Conservation (phyloP, 352 stramenopile genomes). For the Phytophthora capsici region DNA sequence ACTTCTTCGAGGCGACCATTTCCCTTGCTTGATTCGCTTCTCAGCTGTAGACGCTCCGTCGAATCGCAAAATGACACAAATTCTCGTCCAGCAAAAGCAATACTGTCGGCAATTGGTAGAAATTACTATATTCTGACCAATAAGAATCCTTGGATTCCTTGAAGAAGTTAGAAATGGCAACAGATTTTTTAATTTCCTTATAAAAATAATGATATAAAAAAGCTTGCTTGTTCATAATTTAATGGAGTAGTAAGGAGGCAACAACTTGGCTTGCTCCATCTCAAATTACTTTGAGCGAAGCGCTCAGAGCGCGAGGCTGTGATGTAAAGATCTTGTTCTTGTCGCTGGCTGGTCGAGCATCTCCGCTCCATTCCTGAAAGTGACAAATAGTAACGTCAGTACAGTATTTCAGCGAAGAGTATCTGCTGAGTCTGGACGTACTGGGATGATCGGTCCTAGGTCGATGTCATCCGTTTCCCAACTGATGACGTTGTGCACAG, state of each 20-base stretch:
- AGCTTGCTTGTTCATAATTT: constrained; percentile 10
- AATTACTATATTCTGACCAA: neutral
- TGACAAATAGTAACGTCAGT: neutral
- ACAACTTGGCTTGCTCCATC: too few species aligned
- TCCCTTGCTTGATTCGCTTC: constrained; percentile 67
- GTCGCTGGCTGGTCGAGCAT: constrained; percentile 5
- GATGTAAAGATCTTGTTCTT: constrained; percentile 4
- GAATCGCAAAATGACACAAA: constrained; percentile 34
- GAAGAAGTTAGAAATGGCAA: neutral
- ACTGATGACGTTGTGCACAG: constrained; percentile 52
- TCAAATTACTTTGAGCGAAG: neutral
- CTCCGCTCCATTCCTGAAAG: constrained; percentile 12
- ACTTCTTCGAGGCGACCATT: constrained; percentile 93
- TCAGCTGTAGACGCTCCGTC: constrained; percentile 63
- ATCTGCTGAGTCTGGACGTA: neutral
- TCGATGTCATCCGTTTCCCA: constrained; percentile 37
- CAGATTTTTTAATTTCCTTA: neutral
- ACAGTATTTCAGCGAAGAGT: neutral
- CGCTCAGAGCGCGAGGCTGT: neutral
- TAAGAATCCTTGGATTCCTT: neutral
- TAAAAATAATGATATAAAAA: neutral
- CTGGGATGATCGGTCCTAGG: constrained; percentile 8
- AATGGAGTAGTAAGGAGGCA: neutral
- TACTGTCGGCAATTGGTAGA: neutral
- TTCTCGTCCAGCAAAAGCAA: neutral